phyloP scores from a whole-genome alignment of 2,329 filamentous ascomycete genomes.

The Neopestalotiopsis clavispora region DNA sequence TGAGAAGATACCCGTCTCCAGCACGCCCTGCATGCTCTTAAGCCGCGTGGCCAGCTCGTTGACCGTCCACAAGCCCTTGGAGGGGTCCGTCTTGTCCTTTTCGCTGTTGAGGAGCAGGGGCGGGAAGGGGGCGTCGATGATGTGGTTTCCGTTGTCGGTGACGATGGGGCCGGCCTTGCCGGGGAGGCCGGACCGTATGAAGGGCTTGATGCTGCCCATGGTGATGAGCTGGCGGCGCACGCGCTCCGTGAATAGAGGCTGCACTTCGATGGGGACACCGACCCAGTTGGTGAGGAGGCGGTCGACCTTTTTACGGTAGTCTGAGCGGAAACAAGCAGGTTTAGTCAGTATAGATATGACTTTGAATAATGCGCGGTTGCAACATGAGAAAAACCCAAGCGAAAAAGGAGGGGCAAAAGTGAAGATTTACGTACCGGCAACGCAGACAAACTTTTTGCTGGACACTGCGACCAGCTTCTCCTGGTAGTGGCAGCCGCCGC shows the following conservation, averaged over 20 bases:
- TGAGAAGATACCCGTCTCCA: slow-evolving; percentile 91
- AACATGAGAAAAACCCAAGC: not conserved
- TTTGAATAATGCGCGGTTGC: not conserved
- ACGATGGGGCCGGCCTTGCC: slow-evolving; percentile 80
- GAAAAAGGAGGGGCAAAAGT: not conserved
- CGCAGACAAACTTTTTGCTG: slow-evolving; percentile 84
- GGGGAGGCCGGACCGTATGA: slow-evolving; percentile 73
- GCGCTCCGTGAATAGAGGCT: slow-evolving; percentile 79
- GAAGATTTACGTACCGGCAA: slow-evolving; percentile 65
- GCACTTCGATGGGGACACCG: slow-evolving; percentile 89
- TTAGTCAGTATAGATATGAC: too few species aligned
- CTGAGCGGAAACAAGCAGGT: slow-evolving; percentile 43
- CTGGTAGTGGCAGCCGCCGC: slow-evolving; percentile 95
- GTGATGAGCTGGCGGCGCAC: slow-evolving; percentile 74
- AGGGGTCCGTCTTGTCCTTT: slow-evolving; percentile 54
- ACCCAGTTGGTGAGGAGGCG: slow-evolving; percentile 80
- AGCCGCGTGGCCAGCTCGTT: slow-evolving; percentile 74
- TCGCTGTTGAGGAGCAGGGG: slow-evolving; percentile 64
- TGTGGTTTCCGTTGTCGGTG: slow-evolving; percentile 85
- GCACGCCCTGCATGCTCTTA: slow-evolving; percentile 82
- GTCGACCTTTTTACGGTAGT: slow-evolving; percentile 86
- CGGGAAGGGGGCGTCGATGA: slow-evolving; percentile 90
- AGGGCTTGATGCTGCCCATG: slow-evolving; percentile 75
- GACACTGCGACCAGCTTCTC: slow-evolving; percentile 93
- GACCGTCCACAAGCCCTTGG: slow-evolving; percentile 79